Evolutionary conservation across 1,284 basidiomycete genomes (phyloP), one percentile per base, ranked within the genome.

Genomic region (Ustilago trichophora): DNA sequence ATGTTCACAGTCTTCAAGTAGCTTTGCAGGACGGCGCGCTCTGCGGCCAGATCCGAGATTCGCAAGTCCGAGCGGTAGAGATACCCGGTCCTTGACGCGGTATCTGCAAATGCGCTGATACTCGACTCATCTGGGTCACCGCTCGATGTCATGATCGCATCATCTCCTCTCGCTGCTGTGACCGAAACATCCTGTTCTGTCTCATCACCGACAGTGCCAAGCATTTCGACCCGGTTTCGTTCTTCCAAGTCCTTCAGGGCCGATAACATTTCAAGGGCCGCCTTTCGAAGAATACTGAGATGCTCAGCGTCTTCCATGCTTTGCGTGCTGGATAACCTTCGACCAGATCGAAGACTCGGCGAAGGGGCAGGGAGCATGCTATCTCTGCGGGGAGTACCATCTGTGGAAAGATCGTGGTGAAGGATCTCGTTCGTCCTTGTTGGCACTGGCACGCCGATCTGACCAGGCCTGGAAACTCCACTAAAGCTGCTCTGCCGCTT

Each of bases 211-310:
- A 32, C 35, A 65, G 50, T 22, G 12, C 16, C 38, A 6, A 64
- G 19, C 3, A 22, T 19, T 13, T 52, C 49, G 3, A 80, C 52
- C 3, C 82, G 67, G 29, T 65, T 65, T 3, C 55, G 60, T 34
- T 78, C 73, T 42, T 82, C 82, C 36, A 82, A 83, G 37, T 87
- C 87, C 15, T 90, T 87, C 29, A 93, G 85, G 19, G 87, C 85
- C 4, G 87, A 85, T 21, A 93, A 86, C 2, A 92, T 88, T 56
- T 92, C 90, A 34, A 93, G 82, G 2, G 91, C 90, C 0, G 87
- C 85, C 34, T 86, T 86, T 25, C 91, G 85, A 42, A 92, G 88
- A 36, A 87, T 83, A 6, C 86, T 57, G 6, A 90, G 83, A 1
- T 89, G 88, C 70, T 91, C 88, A 0, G 42, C 33, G 10, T 53